These are phyloP conservation scores for Cadophora luteo-olivacea DNA, from an alignment of 2,329 filamentous ascomycete species.

Conservation along the genomic window DNA sequence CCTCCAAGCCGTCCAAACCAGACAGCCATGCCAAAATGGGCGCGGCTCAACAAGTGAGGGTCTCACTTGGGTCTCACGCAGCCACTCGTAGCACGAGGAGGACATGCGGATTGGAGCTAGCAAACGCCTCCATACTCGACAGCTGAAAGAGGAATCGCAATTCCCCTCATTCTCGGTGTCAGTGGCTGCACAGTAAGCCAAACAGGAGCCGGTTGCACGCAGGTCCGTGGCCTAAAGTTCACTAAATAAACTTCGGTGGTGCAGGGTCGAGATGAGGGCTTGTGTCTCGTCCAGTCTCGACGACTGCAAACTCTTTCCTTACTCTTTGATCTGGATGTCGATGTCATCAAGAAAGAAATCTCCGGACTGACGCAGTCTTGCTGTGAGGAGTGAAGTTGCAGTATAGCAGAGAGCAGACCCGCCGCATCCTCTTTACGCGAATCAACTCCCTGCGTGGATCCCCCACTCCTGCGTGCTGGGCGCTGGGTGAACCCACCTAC, in stretches of 20 bases:
- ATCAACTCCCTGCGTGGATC: constrained; percentile 17
- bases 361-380: constrained; percentile 3
- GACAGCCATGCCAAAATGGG: background rate
- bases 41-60: background rate
- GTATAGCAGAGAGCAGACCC: background rate
- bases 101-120: background rate
- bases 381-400: constrained; percentile 8
- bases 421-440: constrained; percentile 3
- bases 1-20: background rate
- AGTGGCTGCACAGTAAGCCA: background rate
- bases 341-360: constrained; percentile 9
- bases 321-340: background rate
- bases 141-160: background rate
- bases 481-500: constrained; percentile 11
- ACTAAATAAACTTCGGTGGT: background rate
- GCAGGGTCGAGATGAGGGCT: background rate
- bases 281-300: constrained; percentile 1
- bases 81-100: background rate
- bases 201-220: background rate
- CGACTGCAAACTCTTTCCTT: background rate
- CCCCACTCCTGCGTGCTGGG: constrained; percentile 13
- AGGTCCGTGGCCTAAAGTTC: background rate
- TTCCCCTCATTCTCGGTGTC: background rate
- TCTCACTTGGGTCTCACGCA: constrained; percentile 2
- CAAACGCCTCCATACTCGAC: background rate